Evolutionary conservation across 1,284 basidiomycete genomes (phyloP).

Genomic region (Austroboletus novae-zelandiae): DNA sequence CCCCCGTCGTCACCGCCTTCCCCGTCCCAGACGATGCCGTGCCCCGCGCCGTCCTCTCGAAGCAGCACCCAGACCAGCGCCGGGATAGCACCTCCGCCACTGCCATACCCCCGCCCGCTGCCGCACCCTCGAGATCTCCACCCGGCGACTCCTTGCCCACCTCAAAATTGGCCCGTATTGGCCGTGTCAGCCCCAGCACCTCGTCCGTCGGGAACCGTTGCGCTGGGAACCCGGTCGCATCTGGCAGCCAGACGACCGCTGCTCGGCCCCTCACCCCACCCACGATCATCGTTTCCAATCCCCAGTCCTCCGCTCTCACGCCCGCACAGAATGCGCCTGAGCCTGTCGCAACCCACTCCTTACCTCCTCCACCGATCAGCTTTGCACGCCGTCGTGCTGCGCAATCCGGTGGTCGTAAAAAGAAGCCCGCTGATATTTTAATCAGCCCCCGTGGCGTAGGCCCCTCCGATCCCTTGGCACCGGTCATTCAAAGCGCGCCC

Average conservation of each 20-base stretch:
- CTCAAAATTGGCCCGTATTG: constrained; percentile 26
- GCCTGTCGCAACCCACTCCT: constrained; percentile 23
- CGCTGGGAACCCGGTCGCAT: constrained; percentile 25
- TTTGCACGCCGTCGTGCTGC: constrained; percentile 70
- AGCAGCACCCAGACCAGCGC: constrained; percentile 70
- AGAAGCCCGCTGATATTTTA: constrained; percentile 73
- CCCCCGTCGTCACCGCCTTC: constrained; percentile 64
- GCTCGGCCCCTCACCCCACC: constrained; percentile 24
- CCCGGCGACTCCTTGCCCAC: constrained; percentile 31
- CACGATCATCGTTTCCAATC: constrained; percentile 27
- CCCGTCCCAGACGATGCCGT: constrained; percentile 57
- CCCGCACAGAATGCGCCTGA: constrained; percentile 12
- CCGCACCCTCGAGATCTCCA: constrained; percentile 24
- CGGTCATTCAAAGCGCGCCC: constrained; percentile 71
- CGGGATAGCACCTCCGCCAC: constrained; percentile 54
- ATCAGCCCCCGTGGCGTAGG: constrained; percentile 65
- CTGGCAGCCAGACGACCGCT: constrained; percentile 20
- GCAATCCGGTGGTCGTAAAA: constrained; percentile 54
- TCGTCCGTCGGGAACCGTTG: constrained; percentile 24
- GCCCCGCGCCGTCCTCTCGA: constrained; percentile 58
- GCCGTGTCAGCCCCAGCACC: constrained; percentile 39
- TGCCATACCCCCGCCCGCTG: constrained; percentile 26
- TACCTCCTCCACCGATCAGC: constrained; percentile 69
- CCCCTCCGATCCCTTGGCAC: constrained; percentile 53
- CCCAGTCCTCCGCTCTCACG: constrained; percentile 16